Percentiles rank a stretch among this genome's conserved stretches.
Conservation (phyloP, 768 basidiomycete species). For the Auriscalpium orientale region DNA sequence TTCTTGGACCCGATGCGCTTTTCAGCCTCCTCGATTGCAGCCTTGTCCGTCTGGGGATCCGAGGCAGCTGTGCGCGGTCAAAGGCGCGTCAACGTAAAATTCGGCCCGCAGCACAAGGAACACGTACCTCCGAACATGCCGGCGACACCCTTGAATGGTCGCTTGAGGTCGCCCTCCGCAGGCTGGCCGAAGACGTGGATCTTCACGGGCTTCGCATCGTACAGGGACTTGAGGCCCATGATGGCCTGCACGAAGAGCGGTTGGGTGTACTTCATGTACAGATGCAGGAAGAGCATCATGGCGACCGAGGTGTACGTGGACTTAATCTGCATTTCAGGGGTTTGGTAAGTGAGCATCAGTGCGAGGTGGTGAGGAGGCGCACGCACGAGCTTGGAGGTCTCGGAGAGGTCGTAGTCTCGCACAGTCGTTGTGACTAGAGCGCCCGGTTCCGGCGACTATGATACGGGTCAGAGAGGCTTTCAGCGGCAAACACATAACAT, state of each 20-base stretch:
- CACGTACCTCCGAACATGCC: constrained; percentile 66
- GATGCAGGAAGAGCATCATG: constrained; percentile 89
- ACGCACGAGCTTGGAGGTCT: constrained; percentile 74
- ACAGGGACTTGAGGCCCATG: constrained; percentile 89
- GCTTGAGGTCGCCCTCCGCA: constrained; percentile 79
- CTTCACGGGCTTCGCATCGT: constrained; percentile 77
- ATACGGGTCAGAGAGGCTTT: not conserved
- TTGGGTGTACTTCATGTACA: constrained; percentile 93
- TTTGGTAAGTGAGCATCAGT: constrained; percentile 16
- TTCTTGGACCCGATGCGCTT: constrained; percentile 78
- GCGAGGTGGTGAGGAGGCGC: constrained; percentile 27
- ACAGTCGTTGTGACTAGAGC: constrained; percentile 86
- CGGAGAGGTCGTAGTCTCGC: constrained; percentile 86
- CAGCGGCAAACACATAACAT: constrained; percentile 16
- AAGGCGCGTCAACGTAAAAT: not conserved
- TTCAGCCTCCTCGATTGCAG: constrained; percentile 82
- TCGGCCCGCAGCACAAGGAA: not conserved
- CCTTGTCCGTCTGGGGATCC: constrained; percentile 83
- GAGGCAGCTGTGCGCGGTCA: constrained; percentile 30
- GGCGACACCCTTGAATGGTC: constrained; percentile 74
- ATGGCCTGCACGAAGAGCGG: constrained; percentile 93
- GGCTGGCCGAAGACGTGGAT: constrained; percentile 77
- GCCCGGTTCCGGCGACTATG: constrained; percentile 55
- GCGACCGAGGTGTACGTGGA: constrained; percentile 66
- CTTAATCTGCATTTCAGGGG: constrained; percentile 38